Base-by-base conservation (phyloP, 306 rosid species). In the Trifolium subterraneum region DNA sequence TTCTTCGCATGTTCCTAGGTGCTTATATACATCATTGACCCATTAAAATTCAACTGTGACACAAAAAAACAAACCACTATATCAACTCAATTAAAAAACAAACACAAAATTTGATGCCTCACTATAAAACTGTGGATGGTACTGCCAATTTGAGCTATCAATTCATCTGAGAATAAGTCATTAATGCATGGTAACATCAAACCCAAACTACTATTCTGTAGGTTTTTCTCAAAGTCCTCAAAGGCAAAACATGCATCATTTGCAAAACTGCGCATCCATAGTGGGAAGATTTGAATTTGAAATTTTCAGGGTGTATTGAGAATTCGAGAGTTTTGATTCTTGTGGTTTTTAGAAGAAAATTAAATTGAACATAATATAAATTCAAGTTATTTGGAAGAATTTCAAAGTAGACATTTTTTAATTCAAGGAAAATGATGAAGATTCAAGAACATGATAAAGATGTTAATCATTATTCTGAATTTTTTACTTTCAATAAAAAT, bases 161-260 rank as follows among this genome's bases (percentile, higher is more conserved):
- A 58, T 23, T 83, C 78, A 16, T 41, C 72, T 1, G 97, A 82
- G 67, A 73, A 70, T 9, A 87, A 31, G 5, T 84, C 64, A 45
- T 85, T 72, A 79, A 82, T 79, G 86, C 97, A 91, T 4, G 93
- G 97, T 16, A 91, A 60, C 79, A 85, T 77, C 2, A 87, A 76
- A 75, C 90, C 85, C 56, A 88, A 79, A 55, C 87, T 88, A 72
- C 71, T 87, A 63, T 84, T 87, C 48, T 85, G 78, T 15, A 90
- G 87, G 29, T 85, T 82, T 56, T 77, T 59, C 54, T 71, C 66
- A 25, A 87, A 87, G 11, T 81, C 90, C 71, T 79, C 78, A 15
- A 88, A 79, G 47, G 90, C 90, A 39, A 64, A 80, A 58, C 96
- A 90, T 47, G 92, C 87, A 54, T 90, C 96, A 19, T 76, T 76